Evolutionary conservation across 305 asterid species (phyloP).

Genomic region (Fraxinus baroniana): DNA sequence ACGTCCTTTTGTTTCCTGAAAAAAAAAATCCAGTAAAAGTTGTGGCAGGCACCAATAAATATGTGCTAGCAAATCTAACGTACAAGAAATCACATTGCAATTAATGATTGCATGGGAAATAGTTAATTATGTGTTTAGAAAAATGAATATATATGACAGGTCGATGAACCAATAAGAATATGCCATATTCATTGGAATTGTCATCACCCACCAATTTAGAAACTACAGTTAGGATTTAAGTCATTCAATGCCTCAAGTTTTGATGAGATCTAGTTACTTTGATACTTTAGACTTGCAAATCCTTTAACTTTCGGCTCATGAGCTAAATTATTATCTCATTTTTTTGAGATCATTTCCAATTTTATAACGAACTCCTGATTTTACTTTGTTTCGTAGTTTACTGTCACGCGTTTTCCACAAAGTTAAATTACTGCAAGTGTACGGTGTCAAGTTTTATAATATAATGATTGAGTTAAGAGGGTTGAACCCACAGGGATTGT

Average conservation of each 20-base stretch:
- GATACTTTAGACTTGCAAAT: neutral
- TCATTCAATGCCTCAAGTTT: neutral
- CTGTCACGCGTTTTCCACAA: no score
- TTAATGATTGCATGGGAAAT: neutral
- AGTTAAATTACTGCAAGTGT: no score
- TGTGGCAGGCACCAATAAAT: neutral
- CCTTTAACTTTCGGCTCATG: neutral
- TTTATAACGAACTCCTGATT: neutral
- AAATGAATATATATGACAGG: neutral
- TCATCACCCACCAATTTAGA: neutral
- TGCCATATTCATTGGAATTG: neutral
- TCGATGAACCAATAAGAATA: neutral
- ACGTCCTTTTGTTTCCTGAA: conserved; percentile 55
- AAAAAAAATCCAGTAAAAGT: conserved; percentile 17
- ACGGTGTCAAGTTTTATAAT: no score
- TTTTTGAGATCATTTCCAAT: neutral
- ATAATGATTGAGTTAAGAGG: no score
- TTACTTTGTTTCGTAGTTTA: neutral
- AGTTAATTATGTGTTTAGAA: neutral
- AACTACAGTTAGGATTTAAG: neutral
- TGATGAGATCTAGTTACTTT: neutral
- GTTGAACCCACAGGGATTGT: no score
- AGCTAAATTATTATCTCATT: neutral
- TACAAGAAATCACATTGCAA: conserved; percentile 7
- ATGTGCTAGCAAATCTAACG: conserved; percentile 13